phyloP scores from a whole-genome alignment of 2,329 filamentous ascomycete species.

The Colletotrichum sp. region DNA sequence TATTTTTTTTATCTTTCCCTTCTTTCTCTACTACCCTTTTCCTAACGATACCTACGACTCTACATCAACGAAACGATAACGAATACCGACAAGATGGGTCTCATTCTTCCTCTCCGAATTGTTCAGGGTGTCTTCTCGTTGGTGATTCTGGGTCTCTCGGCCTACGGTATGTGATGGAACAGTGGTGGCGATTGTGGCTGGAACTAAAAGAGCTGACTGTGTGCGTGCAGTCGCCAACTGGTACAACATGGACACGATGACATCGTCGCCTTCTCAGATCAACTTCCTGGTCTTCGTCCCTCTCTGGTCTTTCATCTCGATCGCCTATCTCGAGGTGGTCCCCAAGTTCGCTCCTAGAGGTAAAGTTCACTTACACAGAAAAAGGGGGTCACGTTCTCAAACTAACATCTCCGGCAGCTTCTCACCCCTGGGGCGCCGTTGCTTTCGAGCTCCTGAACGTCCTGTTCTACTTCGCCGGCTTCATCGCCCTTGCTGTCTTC shows the following conservation, averaged over 20 bases:
- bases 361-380: conserved; percentile 25
- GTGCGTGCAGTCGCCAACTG: conserved; percentile 58
- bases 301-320: conserved; percentile 57
- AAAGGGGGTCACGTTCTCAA: no score
- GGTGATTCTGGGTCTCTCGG: conserved; percentile 51
- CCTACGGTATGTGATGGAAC: conserved; percentile 46
- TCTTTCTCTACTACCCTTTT: background rate
- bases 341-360: conserved; percentile 48
- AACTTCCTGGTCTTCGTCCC: conserved; percentile 62
- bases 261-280: conserved; percentile 58
- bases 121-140: conserved; percentile 50
- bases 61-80: conserved; percentile 12
- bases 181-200: background rate
- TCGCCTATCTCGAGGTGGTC: conserved; percentile 56
- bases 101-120: conserved; percentile 47
- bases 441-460: conserved; percentile 55
- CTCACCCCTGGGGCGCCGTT: conserved; percentile 53
- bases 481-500: conserved; percentile 62
- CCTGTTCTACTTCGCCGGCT: conserved; percentile 63
- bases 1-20: conserved; percentile 3
- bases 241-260: conserved; percentile 61
- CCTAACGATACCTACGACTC: background rate
- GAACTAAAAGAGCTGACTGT: conserved; percentile 16
- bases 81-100: conserved; percentile 38
- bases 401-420: conserved; percentile 31